A percentile compares a stretch with the other conserved stretches of the same genome.
Conservation (phyloP, 1,284 basidiomycete species). For the Cyathus pygmaeus region DNA sequence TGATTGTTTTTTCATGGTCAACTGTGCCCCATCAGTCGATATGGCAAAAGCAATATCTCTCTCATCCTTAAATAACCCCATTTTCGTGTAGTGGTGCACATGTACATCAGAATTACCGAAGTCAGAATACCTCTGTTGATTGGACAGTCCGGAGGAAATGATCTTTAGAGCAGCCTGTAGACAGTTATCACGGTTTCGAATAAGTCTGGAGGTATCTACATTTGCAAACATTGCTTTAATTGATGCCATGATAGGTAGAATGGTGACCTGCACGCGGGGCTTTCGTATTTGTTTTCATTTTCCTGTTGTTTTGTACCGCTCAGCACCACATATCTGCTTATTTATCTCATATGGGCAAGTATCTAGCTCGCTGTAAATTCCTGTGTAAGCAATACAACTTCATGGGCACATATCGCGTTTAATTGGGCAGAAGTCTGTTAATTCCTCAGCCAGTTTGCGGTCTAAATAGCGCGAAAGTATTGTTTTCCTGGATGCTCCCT, state of each 20-base stretch:
- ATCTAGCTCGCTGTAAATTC: slow-evolving; percentile 17
- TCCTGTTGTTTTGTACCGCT: neutral
- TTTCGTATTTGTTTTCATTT: slow-evolving; percentile 4
- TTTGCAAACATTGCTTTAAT: slow-evolving; percentile 38
- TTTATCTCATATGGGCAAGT: neutral
- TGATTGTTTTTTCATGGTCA: slow-evolving; percentile 42
- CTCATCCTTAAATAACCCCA: too few relatives aligned
- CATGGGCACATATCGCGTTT: slow-evolving; percentile 35
- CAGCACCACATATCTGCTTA: neutral
- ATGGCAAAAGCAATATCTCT: slow-evolving; percentile 37
- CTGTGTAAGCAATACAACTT: slow-evolving; percentile 38
- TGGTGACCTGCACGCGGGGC: slow-evolving; percentile 26
- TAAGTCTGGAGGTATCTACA: slow-evolving; percentile 21
- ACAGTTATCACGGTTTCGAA: slow-evolving; percentile 25
- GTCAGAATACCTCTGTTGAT: slow-evolving; percentile 24
- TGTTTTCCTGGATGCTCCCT: slow-evolving; percentile 10
- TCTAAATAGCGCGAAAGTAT: slow-evolving; percentile 25
- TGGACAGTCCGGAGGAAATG: slow-evolving; percentile 3
- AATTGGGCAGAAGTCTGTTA: slow-evolving; percentile 22
- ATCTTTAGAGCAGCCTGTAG: slow-evolving; percentile 24
- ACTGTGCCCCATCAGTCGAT: slow-evolving; percentile 40
- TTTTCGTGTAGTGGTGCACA: slow-evolving; percentile 23
- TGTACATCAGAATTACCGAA: slow-evolving; percentile 29
- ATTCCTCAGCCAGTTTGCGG: slow-evolving; percentile 17
- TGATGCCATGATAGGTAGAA: slow-evolving; percentile 29